These are phyloP conservation scores for Nemania serpens DNA, from an alignment of 2,329 filamentous ascomycete genomes.

Conservation along the genomic window DNA sequence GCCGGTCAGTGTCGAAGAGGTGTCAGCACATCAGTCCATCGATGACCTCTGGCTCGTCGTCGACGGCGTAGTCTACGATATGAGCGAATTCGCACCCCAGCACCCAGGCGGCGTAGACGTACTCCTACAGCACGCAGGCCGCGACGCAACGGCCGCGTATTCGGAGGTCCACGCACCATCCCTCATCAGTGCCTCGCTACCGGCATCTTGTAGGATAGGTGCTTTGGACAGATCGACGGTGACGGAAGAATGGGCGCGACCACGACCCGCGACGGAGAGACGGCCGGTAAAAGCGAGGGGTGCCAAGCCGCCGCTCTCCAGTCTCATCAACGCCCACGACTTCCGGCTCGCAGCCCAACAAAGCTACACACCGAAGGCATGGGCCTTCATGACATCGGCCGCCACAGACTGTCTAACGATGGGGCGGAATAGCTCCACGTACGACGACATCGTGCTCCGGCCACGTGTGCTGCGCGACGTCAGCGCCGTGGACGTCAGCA, in stretches of 20 bases:
- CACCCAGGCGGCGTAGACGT: slow-evolving; percentile 47
- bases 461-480: slow-evolving; percentile 49
- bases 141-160: slow-evolving; percentile 59
- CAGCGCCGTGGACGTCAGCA: slow-evolving; percentile 52
- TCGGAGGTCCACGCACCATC: slow-evolving; percentile 54
- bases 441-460: slow-evolving; percentile 61
- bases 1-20: slow-evolving; percentile 47
- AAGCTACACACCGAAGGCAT: slow-evolving; percentile 65
- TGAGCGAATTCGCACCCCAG: slow-evolving; percentile 63
- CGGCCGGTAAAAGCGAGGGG: slow-evolving; percentile 9
- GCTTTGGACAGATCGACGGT: slow-evolving; percentile 53
- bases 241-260: slow-evolving; percentile 53
- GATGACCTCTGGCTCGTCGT: slow-evolving; percentile 69
- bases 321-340: slow-evolving; percentile 63
- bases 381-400: slow-evolving; percentile 71
- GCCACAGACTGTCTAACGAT: slow-evolving; percentile 66
- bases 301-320: slow-evolving; percentile 54
- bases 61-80: slow-evolving; percentile 67
- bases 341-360: slow-evolving; percentile 61
- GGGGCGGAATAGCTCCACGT: slow-evolving; percentile 57
- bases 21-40: slow-evolving; percentile 51
- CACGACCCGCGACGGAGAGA: slow-evolving; percentile 40
- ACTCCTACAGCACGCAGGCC: slow-evolving; percentile 56
- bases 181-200: slow-evolving; percentile 48
- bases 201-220: slow-evolving; percentile 54